phyloP scores from a whole-genome alignment of 2,329 filamentous ascomycete genomes.

The Periconia sp. region DNA sequence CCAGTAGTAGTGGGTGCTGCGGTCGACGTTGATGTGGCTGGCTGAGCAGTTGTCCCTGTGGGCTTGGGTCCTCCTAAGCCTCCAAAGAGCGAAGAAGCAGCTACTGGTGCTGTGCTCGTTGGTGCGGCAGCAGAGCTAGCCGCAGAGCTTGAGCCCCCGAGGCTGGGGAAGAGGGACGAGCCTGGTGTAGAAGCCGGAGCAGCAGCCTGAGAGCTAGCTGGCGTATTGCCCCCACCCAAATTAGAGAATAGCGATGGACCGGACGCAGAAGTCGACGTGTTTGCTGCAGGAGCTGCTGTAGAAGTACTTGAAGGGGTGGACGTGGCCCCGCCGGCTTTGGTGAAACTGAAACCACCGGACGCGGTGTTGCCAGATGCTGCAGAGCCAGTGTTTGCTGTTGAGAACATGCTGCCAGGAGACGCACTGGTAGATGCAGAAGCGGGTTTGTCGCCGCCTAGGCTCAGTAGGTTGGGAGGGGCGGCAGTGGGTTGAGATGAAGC shows the following conservation, averaged over 20 bases:
- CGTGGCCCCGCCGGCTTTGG: slow-evolving; percentile 8
- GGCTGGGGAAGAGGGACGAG: slow-evolving; percentile 19
- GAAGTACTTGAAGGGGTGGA: too few species aligned
- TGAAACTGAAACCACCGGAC: slow-evolving; percentile 21
- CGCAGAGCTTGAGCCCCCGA: background rate
- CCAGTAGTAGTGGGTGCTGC: slow-evolving; percentile 20
- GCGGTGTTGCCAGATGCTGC: slow-evolving; percentile 14
- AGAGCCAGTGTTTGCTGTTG: slow-evolving; percentile 15
- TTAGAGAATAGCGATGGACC: slow-evolving; percentile 26
- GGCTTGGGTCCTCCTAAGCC: too few species aligned
- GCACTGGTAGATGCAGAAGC: slow-evolving; percentile 28
- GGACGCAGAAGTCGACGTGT: slow-evolving; percentile 23
- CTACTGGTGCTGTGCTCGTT: slow-evolving; percentile 6
- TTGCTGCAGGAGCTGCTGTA: slow-evolving; percentile 14
- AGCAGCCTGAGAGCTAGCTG: slow-evolving; percentile 13
- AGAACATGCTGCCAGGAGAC: slow-evolving; percentile 27
- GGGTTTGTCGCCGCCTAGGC: slow-evolving; percentile 29
- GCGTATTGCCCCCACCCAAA: slow-evolving; percentile 22
- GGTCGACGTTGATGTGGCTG: slow-evolving; percentile 9
- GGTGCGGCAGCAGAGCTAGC: background rate
- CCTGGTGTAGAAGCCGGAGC: slow-evolving; percentile 9
- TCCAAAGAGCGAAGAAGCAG: slow-evolving; percentile 26
- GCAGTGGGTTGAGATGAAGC: slow-evolving; percentile 30
- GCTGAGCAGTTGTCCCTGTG: slow-evolving; percentile 10
- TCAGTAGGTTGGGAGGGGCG: slow-evolving; percentile 18